Conservation (phyloP, 1,284 basidiomycete genomes). For the Lignosus rhinocerotis region DNA sequence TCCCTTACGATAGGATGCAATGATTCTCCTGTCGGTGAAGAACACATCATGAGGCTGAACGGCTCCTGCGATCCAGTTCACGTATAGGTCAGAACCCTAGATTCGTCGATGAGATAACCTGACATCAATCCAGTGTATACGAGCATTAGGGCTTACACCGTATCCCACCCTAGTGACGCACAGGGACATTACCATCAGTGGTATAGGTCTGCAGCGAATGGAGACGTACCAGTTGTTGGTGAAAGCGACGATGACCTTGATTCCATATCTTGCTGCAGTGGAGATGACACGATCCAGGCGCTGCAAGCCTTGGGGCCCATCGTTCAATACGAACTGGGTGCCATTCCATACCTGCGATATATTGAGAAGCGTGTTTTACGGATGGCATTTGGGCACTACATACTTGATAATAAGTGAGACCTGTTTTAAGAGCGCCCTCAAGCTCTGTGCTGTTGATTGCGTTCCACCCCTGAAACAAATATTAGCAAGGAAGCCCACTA, state of each 20-base stretch:
- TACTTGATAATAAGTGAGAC: conserved; percentile 51
- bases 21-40: conserved; percentile 48
- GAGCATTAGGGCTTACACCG: conserved; percentile 27
- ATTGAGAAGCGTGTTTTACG: not conserved
- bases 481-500: not conserved
- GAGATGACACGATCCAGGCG: conserved; percentile 65
- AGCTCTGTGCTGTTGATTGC: conserved; percentile 59
- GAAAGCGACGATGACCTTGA: conserved; percentile 62
- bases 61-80: conserved; percentile 51
- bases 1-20: conserved; percentile 49
- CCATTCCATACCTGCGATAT: conserved; percentile 47
- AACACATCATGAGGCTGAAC: conserved; percentile 51
- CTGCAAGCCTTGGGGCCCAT: conserved; percentile 64
- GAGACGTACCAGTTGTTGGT: conserved; percentile 66
- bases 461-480: conserved; percentile 44
- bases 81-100: conserved; percentile 48
- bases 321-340: conserved; percentile 52
- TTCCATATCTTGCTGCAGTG: conserved; percentile 57
- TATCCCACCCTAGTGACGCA: conserved; percentile 33
- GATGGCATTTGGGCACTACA: not conserved
- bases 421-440: conserved; percentile 49
- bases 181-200: not conserved
- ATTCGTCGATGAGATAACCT: not conserved
- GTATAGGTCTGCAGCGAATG: not conserved
- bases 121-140: not conserved